Evolutionary conservation across 2,329 filamentous ascomycete genomes (phyloP).

Genomic region (Calonectria naviculata): DNA sequence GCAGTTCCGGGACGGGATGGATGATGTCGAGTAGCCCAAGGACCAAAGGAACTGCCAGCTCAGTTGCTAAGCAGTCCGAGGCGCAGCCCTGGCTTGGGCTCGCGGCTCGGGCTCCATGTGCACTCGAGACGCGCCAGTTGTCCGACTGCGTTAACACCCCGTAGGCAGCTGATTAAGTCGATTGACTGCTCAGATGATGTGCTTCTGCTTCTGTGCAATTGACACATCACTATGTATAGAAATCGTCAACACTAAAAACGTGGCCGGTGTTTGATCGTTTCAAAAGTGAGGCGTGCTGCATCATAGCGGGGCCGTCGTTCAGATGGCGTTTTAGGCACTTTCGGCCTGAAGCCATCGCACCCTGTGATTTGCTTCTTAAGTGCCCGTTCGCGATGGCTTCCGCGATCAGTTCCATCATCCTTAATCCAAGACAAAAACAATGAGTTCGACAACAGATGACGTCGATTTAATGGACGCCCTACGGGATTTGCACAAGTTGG

Average conservation of each 20-base stretch:
- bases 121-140: background rate
- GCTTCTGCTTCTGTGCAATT: background rate
- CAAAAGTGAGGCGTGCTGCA: conserved; percentile 7
- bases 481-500: background rate
- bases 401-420: background rate
- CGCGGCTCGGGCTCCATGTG: background rate
- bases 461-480: background rate
- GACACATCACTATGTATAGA: background rate
- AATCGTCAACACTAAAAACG: background rate
- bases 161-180: background rate
- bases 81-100: too few relatives aligned
- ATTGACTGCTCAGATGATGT: background rate
- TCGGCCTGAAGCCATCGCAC: background rate
- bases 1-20: background rate
- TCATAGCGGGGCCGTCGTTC: background rate
- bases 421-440: background rate
- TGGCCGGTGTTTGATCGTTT: background rate
- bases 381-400: background rate
- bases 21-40: background rate
- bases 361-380: background rate
- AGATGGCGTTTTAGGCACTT: background rate
- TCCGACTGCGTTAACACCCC: background rate
- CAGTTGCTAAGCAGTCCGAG: background rate
- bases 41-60: background rate
- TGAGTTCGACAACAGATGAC: background rate